Evolutionary conservation across 1,139 yeast genomes (phyloP), one percentile per base, ranked within the genome.

Genomic region (Pichia sp.): DNA sequence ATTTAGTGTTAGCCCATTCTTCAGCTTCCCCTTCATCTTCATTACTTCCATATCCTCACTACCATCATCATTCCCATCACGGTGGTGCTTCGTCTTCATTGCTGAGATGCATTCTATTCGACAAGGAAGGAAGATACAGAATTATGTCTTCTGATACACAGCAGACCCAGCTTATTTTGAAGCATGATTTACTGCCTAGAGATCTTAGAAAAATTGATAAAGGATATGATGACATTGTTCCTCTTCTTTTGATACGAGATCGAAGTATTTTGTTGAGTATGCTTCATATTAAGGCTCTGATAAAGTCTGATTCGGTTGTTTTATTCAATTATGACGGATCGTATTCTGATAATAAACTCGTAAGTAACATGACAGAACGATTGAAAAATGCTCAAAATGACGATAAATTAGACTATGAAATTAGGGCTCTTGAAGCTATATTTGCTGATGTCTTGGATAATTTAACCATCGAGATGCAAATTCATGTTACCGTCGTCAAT

Each of bases 131-230:
- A 1, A 73, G 77, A 46, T 84, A 85, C 40, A 69, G 77, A 1
- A 84, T 82, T 5, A 86, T 85, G 2, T 79, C 94, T 0, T 79
- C 86, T 43, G 85, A 81, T 55, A 82, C 79, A 56, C 88, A 86
- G 47, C 82, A 87, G 59, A 77, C 84, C 67, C 77, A 79, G 50
- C 77, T 94, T 47, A 68, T 94, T 16, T 73, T 79, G 48, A 81
- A 84, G 50, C 87, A 86, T 57, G 85, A 85, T 33, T 65, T 87
- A 37, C 73, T 81, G 41, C 95, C 96, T 0, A 72, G 96, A 53
- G 96, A 87, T 61, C 67, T 87, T 44, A 67, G 96, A 4, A 87
- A 86, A 56, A 82, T 94, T 45, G 98, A 92, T 64, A 83, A 95
- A 6, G 86, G 95, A 0, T 75, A 85, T 29, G 81, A 85, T 50